Conservation (phyloP, 1,284 basidiomycete genomes). For the Leccinum fuscescens region DNA sequence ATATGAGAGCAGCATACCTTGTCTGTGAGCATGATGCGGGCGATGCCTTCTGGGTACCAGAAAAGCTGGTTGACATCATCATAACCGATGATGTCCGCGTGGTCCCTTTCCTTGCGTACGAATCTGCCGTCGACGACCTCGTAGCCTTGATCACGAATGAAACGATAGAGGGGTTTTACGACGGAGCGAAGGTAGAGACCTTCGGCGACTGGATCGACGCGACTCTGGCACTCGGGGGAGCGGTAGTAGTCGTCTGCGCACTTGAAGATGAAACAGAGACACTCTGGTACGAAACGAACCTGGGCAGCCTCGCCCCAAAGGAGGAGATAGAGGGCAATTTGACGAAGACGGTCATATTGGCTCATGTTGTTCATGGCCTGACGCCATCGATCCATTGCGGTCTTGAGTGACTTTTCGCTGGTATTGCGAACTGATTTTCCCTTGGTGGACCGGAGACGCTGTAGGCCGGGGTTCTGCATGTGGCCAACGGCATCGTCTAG, state of each 20-base stretch:
- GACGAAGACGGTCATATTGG: conserved; percentile 95
- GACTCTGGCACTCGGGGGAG: conserved; percentile 95
- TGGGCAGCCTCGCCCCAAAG: conserved; percentile 99
- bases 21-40: conserved; percentile 85
- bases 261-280: conserved; percentile 99
- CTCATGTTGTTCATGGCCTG: conserved; percentile 99
- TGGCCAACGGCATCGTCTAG: conserved; percentile 97
- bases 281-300: conserved; percentile 97
- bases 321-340: conserved; percentile 93
- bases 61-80: conserved; percentile 99
- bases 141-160: conserved; percentile 97
- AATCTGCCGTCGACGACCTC: conserved; percentile 97
- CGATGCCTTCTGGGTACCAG: conserved; percentile 99
- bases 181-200: conserved; percentile 91
- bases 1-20: conserved; percentile 63
- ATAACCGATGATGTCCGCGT: conserved; percentile 95
- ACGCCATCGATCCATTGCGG: conserved; percentile 90
- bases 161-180: conserved; percentile 94
- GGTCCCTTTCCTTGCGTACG: conserved; percentile 89
- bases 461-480: conserved; percentile 87
- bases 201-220: conserved; percentile 92
- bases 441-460: conserved; percentile 73
- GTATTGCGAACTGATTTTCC: conserved; percentile 38
- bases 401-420: conserved; percentile 83
- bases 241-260: conserved; percentile 99